Evolutionary conservation across 1,284 basidiomycete species (phyloP).

Genomic region (Puccinia coronata): DNA sequence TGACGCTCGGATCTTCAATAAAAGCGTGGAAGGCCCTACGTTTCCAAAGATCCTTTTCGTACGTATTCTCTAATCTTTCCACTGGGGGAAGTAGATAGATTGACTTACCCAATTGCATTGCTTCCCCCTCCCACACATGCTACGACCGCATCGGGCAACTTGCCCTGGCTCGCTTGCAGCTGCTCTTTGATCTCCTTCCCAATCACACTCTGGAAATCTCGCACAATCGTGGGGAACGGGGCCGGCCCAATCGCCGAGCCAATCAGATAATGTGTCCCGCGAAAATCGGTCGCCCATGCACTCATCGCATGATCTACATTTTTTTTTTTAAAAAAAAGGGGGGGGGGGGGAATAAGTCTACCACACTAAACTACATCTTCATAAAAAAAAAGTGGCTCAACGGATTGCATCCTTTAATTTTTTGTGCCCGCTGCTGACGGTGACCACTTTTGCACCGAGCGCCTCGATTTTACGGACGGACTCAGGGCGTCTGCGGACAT

Average conservation of each 20-base stretch:
- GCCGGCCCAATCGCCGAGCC: slow-evolving; percentile 97
- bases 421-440: slow-evolving; percentile 88
- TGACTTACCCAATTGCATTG: slow-evolving; percentile 78
- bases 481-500: slow-evolving; percentile 88
- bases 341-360: not conserved
- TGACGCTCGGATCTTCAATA: slow-evolving; percentile 78
- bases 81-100: not conserved
- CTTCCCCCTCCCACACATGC: slow-evolving; percentile 97
- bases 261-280: slow-evolving; percentile 86
- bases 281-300: slow-evolving; percentile 95
- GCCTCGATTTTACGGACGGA: slow-evolving; percentile 98
- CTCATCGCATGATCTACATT: slow-evolving; percentile 77
- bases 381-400: slow-evolving; percentile 49
- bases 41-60: not conserved
- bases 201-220: slow-evolving; percentile 96
- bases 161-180: slow-evolving; percentile 71
- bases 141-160: slow-evolving; percentile 89
- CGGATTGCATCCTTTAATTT: slow-evolving; percentile 97
- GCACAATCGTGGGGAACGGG: slow-evolving; percentile 97
- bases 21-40: slow-evolving; percentile 81
- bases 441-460: slow-evolving; percentile 88
- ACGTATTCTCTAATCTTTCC: not conserved
- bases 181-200: slow-evolving; percentile 92
- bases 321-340: not conserved
- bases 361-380: too few relatives aligned